Conservation (phyloP, 2,329 filamentous ascomycete species). For the Exophiala spinifera region DNA sequence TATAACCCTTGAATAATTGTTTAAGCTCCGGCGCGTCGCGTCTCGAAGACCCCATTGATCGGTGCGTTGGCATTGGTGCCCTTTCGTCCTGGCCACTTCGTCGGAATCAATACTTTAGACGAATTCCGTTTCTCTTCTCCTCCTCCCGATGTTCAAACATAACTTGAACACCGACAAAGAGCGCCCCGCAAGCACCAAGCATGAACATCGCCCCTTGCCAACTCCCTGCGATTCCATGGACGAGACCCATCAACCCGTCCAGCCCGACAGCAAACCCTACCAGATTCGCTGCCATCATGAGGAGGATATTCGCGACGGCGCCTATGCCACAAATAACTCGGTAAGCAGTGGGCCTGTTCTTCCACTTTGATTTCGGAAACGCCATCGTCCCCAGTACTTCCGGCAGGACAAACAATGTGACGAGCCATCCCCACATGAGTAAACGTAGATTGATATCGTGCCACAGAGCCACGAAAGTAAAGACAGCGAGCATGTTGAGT, state of each 20-base stretch:
- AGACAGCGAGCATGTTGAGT: conserved; percentile 76
- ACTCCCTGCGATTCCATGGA: conserved; percentile 71
- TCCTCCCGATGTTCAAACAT: conserved; percentile 95
- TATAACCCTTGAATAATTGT: too few species aligned
- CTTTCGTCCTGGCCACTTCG: too few species aligned
- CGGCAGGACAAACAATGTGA: conserved; percentile 89
- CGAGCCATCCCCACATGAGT: conserved; percentile 94
- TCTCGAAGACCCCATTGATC: too few species aligned
- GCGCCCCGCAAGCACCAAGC: conserved; percentile 62
- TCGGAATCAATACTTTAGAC: conserved; percentile 67
- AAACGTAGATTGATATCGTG: conserved; percentile 91
- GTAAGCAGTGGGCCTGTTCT: conserved; percentile 66
- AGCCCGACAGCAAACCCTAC: conserved; percentile 92
- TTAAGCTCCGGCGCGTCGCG: too few species aligned
- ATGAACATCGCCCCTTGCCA: conserved; percentile 76
- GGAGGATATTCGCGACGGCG: conserved; percentile 76
- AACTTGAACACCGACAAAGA: conserved; percentile 84
- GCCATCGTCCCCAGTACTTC: conserved; percentile 70
- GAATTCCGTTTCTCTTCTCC: conserved; percentile 77
- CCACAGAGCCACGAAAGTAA: conserved; percentile 97
- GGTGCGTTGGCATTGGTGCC: too few species aligned
- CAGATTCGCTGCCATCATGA: conserved; percentile 95
- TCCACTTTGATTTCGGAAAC: conserved; percentile 74
- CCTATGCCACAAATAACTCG: conserved; percentile 77
- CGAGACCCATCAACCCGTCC: conserved; percentile 76